phyloP scores from a whole-genome alignment of 257 asterid genomes.

The Lycium ferocissimum region DNA sequence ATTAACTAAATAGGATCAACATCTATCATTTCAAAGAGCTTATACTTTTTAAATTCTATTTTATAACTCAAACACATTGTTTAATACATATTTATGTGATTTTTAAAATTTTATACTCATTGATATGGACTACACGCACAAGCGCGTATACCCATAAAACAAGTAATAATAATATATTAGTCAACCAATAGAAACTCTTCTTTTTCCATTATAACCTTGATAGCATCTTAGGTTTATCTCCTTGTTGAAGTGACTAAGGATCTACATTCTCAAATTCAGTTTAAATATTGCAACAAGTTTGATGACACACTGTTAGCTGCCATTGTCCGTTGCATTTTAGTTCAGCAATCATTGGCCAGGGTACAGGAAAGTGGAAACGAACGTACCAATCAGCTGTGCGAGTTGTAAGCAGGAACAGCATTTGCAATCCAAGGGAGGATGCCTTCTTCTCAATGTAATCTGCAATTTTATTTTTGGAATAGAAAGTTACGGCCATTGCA shows the following conservation, averaged over 20 bases:
- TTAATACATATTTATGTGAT: neutral
- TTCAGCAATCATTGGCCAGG: neutral
- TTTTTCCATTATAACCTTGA: neutral
- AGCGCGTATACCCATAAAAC: neutral
- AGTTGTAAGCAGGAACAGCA: slow-evolving; percentile 85
- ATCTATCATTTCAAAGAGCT: slow-evolving; percentile 9
- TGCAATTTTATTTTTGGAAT: slow-evolving; percentile 40
- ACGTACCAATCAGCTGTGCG: slow-evolving; percentile 95
- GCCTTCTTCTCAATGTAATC: slow-evolving; percentile 96
- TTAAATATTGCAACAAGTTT: neutral
- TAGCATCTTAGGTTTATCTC: slow-evolving; percentile 8
- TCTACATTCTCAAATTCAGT: neutral
- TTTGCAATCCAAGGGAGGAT: slow-evolving; percentile 71
- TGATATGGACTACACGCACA: neutral
- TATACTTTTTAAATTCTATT: neutral
- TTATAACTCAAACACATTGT: neutral
- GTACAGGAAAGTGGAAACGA: slow-evolving; percentile 23
- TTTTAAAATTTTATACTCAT: neutral
- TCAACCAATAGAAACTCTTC: neutral
- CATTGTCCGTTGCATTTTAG: slow-evolving; percentile 19
- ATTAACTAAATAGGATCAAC: neutral
- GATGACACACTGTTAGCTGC: neutral
- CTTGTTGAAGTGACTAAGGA: neutral
- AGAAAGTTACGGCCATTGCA: neutral
- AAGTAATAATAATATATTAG: neutral